Percentiles rank a stretch among this genome's conserved stretches.
Conservation (phyloP, 1,284 basidiomycete species). For the Ganoderma boninense region DNA sequence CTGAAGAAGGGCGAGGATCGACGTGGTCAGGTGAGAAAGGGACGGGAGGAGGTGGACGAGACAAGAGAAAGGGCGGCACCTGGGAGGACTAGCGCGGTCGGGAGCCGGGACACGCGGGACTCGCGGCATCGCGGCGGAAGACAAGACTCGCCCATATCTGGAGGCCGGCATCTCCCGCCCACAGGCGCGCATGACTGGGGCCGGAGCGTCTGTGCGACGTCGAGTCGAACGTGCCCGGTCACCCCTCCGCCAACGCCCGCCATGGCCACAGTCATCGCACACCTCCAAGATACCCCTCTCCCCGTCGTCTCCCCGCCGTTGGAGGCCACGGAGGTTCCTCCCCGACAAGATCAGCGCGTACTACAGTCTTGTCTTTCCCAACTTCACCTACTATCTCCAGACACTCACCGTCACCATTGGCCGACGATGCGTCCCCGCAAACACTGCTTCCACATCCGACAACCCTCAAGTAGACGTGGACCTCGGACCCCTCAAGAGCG, state of each 20-base stretch:
- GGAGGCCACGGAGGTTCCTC: slow-evolving; percentile 41
- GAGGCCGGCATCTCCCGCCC: slow-evolving; percentile 21
- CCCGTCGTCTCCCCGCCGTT: slow-evolving; percentile 44
- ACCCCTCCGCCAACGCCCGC: slow-evolving; percentile 32
- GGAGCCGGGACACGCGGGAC: neutral
- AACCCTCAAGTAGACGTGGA: slow-evolving; percentile 88
- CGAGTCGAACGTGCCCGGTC: slow-evolving; percentile 35
- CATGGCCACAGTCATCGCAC: slow-evolving; percentile 45
- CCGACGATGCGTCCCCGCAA: slow-evolving; percentile 54
- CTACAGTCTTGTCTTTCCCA: slow-evolving; percentile 92
- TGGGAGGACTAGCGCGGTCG: slow-evolving; percentile 6
- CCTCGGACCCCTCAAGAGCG: slow-evolving; percentile 95
- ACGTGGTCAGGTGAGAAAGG: slow-evolving; percentile 3
- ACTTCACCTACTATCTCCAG: slow-evolving; percentile 78
- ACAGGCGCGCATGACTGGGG: slow-evolving; percentile 14
- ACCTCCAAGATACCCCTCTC: slow-evolving; percentile 44
- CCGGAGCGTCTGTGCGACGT: slow-evolving; percentile 12
- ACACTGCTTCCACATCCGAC: slow-evolving; percentile 48
- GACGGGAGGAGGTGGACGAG: slow-evolving; percentile 4
- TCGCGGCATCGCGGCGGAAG: slow-evolving; percentile 15
- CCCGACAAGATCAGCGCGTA: slow-evolving; percentile 89
- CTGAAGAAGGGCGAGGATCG: slow-evolving; percentile 3
- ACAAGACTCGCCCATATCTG: slow-evolving; percentile 28
- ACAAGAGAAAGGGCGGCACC: slow-evolving; percentile 16
- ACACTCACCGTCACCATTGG: slow-evolving; percentile 68